These are phyloP conservation scores for Selaginella tamariscina DNA, from an alignment of 75 land plant species.

Conservation along the genomic window DNA sequence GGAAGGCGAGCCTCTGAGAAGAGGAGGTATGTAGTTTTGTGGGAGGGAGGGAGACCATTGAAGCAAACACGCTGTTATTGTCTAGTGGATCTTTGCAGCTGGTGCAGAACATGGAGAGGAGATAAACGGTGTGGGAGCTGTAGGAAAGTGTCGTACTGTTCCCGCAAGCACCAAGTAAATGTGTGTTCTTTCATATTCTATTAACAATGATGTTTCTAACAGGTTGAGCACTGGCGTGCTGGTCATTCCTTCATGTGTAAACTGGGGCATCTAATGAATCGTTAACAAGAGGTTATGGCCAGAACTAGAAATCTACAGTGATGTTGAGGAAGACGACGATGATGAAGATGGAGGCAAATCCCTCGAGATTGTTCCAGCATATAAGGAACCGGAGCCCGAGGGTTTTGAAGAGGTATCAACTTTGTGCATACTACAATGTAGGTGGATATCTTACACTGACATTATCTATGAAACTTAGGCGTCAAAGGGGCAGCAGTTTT, in stretches of 20 bases:
- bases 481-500: neutral
- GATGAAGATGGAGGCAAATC: neutral
- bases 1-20: neutral
- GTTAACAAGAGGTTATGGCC: neutral
- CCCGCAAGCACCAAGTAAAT: neutral
- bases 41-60: neutral
- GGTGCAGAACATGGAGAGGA: constrained; percentile 9
- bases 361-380: neutral
- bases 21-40: neutral
- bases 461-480: neutral
- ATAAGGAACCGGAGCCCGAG: neutral
- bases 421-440: neutral
- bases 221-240: constrained; percentile 5
- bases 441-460: neutral
- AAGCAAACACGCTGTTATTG: neutral
- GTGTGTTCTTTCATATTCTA: neutral
- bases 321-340: neutral
- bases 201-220: neutral
- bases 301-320: neutral
- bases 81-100: constrained; percentile 7
- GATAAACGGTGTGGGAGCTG: neutral
- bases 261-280: neutral
- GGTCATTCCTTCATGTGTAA: neutral
- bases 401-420: neutral
- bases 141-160: neutral